These are phyloP conservation scores for Cadophora sp. DNA, from an alignment of 2,329 filamentous ascomycete species.

Conservation along the genomic window DNA sequence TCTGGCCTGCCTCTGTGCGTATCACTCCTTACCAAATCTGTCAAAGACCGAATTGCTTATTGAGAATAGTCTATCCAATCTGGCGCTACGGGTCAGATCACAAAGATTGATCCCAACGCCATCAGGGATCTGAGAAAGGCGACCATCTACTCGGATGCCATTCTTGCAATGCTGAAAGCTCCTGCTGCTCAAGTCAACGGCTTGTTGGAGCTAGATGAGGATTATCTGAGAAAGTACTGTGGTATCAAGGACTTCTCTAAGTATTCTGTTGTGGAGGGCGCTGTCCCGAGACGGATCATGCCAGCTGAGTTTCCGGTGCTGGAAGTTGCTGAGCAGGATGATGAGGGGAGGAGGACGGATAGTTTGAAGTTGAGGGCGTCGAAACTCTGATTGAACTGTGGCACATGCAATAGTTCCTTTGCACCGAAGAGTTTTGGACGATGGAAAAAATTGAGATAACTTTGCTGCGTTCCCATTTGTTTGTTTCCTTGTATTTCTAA, in stretches of 20 bases:
- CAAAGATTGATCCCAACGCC: constrained; percentile 52
- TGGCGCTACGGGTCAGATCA: constrained; percentile 69
- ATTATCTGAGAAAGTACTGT: constrained; percentile 71
- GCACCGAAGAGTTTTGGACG: no score
- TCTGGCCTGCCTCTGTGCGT: constrained; percentile 80
- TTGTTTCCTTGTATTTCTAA: no score
- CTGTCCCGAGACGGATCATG: constrained; percentile 77
- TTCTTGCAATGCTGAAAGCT: constrained; percentile 72
- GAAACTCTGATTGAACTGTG: not conserved
- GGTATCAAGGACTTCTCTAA: constrained; percentile 74
- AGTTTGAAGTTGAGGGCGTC: constrained; percentile 54
- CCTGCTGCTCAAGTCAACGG: constrained; percentile 72
- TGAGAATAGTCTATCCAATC: constrained; percentile 68
- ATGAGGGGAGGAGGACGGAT: constrained; percentile 76
- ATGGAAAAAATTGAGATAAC: no score
- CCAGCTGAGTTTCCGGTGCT: constrained; percentile 70
- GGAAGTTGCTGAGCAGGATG: constrained; percentile 77
- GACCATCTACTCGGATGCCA: constrained; percentile 80
- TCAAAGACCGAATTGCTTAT: not conserved
- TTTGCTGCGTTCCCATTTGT: no score
- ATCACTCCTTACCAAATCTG: constrained; percentile 23
- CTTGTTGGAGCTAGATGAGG: constrained; percentile 76
- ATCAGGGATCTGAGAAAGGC: constrained; percentile 69
- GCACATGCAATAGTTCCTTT: no score
- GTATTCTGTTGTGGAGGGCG: constrained; percentile 72